phyloP scores from a whole-genome alignment of 78 protist genomes.

The Dictyostelium citrinum region DNA sequence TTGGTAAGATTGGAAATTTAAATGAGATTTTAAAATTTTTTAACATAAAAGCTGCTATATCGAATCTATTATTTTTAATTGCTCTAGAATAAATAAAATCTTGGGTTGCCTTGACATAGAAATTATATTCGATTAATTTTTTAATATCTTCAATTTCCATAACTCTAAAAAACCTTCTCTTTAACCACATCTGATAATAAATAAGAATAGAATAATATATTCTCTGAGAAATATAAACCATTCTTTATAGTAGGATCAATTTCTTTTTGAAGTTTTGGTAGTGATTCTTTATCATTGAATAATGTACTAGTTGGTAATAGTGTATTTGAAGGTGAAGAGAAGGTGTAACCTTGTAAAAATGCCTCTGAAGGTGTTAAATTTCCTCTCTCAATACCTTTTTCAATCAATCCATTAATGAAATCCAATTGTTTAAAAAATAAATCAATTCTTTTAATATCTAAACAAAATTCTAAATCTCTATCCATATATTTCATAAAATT shows the following conservation, averaged over 20 bases:
- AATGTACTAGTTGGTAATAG: not conserved
- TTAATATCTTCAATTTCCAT: not conserved
- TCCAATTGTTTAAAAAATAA: not conserved
- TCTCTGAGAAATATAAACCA: not conserved
- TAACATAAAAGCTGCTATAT: not conserved
- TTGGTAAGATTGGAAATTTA: not conserved
- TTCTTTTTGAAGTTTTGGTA: not conserved
- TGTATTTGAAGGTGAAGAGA: not conserved
- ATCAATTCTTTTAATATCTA: not conserved
- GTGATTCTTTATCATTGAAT: not conserved
- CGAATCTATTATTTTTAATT: not conserved
- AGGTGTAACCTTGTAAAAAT: not conserved
- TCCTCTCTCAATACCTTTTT: not conserved
- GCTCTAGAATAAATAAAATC: not conserved
- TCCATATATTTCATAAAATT: not conserved
- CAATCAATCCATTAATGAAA: not conserved
- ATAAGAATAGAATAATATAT: not conserved
- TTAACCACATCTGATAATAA: not conserved
- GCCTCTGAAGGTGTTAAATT: not conserved
- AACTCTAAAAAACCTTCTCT: not conserved
- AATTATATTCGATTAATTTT: too few species aligned
- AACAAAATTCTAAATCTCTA: not conserved
- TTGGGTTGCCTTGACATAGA: not conserved
- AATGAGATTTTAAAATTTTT: not conserved
- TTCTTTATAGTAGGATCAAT: not conserved